Conservation (phyloP, 225 moss, liverwort and hornwort genomes). For the Marchantia paleacea region DNA sequence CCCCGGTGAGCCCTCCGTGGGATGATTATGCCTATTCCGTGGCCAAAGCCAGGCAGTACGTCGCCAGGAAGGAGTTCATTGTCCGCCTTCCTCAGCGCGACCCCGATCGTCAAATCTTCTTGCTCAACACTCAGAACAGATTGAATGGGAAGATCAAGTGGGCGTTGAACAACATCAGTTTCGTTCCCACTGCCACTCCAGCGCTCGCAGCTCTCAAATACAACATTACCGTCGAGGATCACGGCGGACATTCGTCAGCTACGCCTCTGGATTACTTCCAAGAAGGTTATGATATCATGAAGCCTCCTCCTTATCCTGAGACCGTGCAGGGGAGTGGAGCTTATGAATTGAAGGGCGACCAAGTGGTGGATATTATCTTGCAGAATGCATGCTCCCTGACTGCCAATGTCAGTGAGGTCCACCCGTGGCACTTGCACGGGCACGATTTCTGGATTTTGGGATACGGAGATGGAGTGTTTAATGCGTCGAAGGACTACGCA, state of each 20-base stretch:
- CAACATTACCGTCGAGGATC: slow-evolving; percentile 23
- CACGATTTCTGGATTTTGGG: slow-evolving; percentile 66
- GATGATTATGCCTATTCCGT: slow-evolving; percentile 51
- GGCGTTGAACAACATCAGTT: slow-evolving; percentile 69
- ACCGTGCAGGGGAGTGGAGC: slow-evolving; percentile 33
- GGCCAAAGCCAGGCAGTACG: slow-evolving; percentile 29
- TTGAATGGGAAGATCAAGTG: slow-evolving; percentile 49
- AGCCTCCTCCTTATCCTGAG: slow-evolving; percentile 23
- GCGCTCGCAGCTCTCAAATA: slow-evolving; percentile 22
- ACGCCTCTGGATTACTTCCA: slow-evolving; percentile 30
- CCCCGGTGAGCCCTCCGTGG: slow-evolving; percentile 58
- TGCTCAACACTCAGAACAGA: slow-evolving; percentile 61
- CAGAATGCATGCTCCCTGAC: slow-evolving; percentile 43
- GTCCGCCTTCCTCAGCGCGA: slow-evolving; percentile 18
- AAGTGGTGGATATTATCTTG: slow-evolving; percentile 53
- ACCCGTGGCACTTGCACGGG: slow-evolving; percentile 64
- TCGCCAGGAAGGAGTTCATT: slow-evolving; percentile 17
- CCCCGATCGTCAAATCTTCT: slow-evolving; percentile 37
- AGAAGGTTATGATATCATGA: slow-evolving; percentile 39
- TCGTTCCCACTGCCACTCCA: slow-evolving; percentile 40
- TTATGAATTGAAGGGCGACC: slow-evolving; percentile 33
- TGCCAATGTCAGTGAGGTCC: slow-evolving; percentile 49
- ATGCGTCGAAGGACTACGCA: slow-evolving; percentile 23
- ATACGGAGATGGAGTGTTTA: slow-evolving; percentile 40
- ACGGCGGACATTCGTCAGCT: slow-evolving; percentile 9